phyloP scores from a whole-genome alignment of 2,329 filamentous ascomycete species.

The Aspergillus brasiliensis region DNA sequence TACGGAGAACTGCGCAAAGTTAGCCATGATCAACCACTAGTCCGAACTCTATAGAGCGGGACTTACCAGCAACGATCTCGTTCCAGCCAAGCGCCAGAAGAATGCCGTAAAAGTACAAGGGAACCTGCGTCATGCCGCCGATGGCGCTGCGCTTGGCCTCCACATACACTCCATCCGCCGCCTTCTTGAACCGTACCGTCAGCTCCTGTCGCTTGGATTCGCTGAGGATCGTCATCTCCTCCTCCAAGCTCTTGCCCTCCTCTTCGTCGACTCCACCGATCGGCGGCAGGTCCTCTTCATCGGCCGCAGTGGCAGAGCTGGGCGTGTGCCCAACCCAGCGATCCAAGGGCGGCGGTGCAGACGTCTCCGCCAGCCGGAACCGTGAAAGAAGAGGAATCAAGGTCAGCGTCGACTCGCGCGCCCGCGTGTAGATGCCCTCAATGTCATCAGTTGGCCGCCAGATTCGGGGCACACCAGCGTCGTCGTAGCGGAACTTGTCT shows the following conservation, averaged over 20 bases:
- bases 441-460: slow-evolving; percentile 98
- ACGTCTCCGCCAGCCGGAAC: slow-evolving; percentile 77
- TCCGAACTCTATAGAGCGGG: neutral
- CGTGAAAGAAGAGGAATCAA: slow-evolving; percentile 86
- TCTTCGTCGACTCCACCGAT: slow-evolving; percentile 95
- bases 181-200: slow-evolving; percentile 95
- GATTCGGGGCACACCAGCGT: slow-evolving; percentile 89
- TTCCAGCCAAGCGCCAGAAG: slow-evolving; percentile 97
- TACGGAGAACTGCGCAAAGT: slow-evolving; percentile 73
- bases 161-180: slow-evolving; percentile 94
- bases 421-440: slow-evolving; percentile 89
- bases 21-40: neutral
- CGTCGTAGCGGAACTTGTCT: slow-evolving; percentile 98
- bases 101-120: slow-evolving; percentile 89
- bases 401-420: slow-evolving; percentile 86
- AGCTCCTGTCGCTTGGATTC: slow-evolving; percentile 90
- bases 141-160: slow-evolving; percentile 97
- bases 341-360: slow-evolving; percentile 76
- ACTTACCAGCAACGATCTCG: slow-evolving; percentile 88
- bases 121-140: slow-evolving; percentile 90
- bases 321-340: slow-evolving; percentile 82
- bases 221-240: slow-evolving; percentile 93
- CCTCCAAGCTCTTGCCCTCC: slow-evolving; percentile 89
- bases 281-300: slow-evolving; percentile 84
- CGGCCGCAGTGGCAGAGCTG: slow-evolving; percentile 70